A percentile compares a stretch with the other conserved stretches of the same genome.
Evolutionary conservation across 148 eudicot species (phyloP).

Genomic region (Heliamphora exappendiculata): DNA sequence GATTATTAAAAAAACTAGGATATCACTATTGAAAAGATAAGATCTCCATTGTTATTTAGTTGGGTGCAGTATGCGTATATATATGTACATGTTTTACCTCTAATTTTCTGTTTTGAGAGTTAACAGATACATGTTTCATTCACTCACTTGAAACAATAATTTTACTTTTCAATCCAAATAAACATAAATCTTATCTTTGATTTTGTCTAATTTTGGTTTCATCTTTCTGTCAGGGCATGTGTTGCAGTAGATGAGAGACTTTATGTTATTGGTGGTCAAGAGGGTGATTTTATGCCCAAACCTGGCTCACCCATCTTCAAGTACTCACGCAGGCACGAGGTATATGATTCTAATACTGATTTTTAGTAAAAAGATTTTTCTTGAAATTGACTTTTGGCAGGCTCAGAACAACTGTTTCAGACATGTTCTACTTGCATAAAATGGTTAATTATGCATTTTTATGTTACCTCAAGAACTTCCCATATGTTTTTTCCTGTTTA

Average conservation of each 20-base stretch:
- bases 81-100: too few species aligned
- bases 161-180: not conserved
- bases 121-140: too few species aligned
- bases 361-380: not conserved
- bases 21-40: not conserved
- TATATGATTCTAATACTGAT: not conserved
- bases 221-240: slow-evolving; percentile 33
- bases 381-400: not conserved
- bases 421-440: too few species aligned
- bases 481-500: not conserved
- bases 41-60: not conserved
- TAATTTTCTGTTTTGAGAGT: not conserved
- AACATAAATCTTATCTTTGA: not conserved
- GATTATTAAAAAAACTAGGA: not conserved
- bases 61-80: too few species aligned
- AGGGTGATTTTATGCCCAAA: slow-evolving; percentile 46
- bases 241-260: slow-evolving; percentile 27
- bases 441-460: not conserved
- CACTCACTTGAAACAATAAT: too few species aligned
- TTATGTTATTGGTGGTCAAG: slow-evolving; percentile 46
- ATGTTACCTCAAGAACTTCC: not conserved
- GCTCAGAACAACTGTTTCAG: too few species aligned
- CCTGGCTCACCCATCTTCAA: slow-evolving; percentile 48
- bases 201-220: not conserved
- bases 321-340: slow-evolving; percentile 44